phyloP scores from a whole-genome alignment of 2,329 filamentous ascomycete species.

The Celoporthe dispersa region DNA sequence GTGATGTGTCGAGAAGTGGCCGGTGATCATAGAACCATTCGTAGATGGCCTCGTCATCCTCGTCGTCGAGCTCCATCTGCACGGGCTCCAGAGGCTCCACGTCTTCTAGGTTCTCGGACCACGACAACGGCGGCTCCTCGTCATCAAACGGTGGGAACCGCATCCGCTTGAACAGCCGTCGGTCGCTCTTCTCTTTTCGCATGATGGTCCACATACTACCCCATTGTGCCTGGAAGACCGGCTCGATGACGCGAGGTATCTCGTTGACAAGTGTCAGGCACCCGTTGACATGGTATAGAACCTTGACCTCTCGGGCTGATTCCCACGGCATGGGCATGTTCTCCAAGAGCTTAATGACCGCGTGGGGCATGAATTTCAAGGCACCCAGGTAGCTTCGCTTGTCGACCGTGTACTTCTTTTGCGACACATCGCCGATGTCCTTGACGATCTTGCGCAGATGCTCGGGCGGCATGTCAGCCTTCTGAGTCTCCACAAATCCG shows the following conservation, averaged over 20 bases:
- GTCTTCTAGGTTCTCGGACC: slow-evolving; percentile 98
- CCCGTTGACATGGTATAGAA: slow-evolving; percentile 97
- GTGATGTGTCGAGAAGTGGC: slow-evolving; percentile 85
- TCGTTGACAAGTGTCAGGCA: slow-evolving; percentile 97
- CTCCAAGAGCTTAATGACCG: slow-evolving; percentile 93
- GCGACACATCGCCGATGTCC: slow-evolving; percentile 98
- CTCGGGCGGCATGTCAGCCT: slow-evolving; percentile 97
- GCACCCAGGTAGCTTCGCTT: slow-evolving; percentile 97
- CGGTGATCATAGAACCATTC: slow-evolving; percentile 99
- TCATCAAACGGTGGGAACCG: slow-evolving; percentile 98
- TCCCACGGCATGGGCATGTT: slow-evolving; percentile 99
- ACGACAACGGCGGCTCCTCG: slow-evolving; percentile 94
- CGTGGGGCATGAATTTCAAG: slow-evolving; percentile 98
- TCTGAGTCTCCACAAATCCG: slow-evolving; percentile 96
- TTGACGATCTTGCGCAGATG: slow-evolving; percentile 97
- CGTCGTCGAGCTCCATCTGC: slow-evolving; percentile 96
- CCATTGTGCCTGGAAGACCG: slow-evolving; percentile 98
- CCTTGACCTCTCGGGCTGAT: slow-evolving; percentile 92
- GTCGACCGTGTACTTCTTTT: slow-evolving; percentile 98
- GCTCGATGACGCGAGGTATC: slow-evolving; percentile 93
- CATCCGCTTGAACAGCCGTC: slow-evolving; percentile 97
- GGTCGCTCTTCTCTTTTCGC: slow-evolving; percentile 96
- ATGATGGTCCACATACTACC: slow-evolving; percentile 99
- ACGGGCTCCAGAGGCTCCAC: slow-evolving; percentile 97
- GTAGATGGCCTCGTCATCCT: slow-evolving; percentile 86